Evolutionary conservation across 2,329 filamentous ascomycete species (phyloP).

Genomic region (Graphilbum sp.): DNA sequence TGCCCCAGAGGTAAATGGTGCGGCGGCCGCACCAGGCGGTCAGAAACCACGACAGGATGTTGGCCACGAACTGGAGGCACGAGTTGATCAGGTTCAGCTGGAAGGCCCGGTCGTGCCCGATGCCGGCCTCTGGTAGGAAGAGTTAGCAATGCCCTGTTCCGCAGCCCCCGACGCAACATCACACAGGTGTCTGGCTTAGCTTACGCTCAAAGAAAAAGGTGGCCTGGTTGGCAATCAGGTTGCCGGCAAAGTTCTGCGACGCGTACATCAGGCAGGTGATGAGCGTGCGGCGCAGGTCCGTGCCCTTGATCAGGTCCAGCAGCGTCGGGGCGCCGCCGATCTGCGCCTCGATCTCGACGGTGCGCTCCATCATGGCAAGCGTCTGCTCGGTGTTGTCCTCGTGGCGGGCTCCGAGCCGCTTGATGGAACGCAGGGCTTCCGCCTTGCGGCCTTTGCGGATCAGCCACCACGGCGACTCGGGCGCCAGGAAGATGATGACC

Average conservation of each 20-base stretch:
- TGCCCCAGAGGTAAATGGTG: slow-evolving; percentile 9
- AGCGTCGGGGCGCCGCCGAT: slow-evolving; percentile 26
- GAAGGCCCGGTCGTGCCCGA: slow-evolving; percentile 36
- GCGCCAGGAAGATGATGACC: slow-evolving; percentile 32
- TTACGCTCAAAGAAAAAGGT: slow-evolving; percentile 41
- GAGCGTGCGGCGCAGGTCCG: slow-evolving; percentile 34
- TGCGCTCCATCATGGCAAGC: slow-evolving; percentile 43
- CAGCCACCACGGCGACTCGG: slow-evolving; percentile 39
- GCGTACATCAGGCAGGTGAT: slow-evolving; percentile 41
- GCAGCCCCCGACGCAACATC: too few species aligned
- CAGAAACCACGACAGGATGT: slow-evolving; percentile 52
- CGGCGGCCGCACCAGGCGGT: slow-evolving; percentile 23
- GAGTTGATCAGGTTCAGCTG: slow-evolving; percentile 48
- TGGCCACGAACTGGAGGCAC: slow-evolving; percentile 41
- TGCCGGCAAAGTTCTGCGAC: slow-evolving; percentile 44
- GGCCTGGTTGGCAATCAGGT: slow-evolving; percentile 46
- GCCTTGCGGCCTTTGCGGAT: slow-evolving; percentile 32
- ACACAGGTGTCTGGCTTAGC: too few species aligned
- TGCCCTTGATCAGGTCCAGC: slow-evolving; percentile 37
- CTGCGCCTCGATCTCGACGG: slow-evolving; percentile 34
- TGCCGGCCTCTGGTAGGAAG: slow-evolving; percentile 47
- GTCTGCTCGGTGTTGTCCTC: slow-evolving; percentile 11
- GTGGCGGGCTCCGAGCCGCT: slow-evolving; percentile 29
- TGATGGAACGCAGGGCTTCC: slow-evolving; percentile 26
- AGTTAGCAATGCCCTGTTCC: too few species aligned